phyloP scores from a whole-genome alignment of 108 stramenopile genomes.

The Fistulifera solaris region DNA sequence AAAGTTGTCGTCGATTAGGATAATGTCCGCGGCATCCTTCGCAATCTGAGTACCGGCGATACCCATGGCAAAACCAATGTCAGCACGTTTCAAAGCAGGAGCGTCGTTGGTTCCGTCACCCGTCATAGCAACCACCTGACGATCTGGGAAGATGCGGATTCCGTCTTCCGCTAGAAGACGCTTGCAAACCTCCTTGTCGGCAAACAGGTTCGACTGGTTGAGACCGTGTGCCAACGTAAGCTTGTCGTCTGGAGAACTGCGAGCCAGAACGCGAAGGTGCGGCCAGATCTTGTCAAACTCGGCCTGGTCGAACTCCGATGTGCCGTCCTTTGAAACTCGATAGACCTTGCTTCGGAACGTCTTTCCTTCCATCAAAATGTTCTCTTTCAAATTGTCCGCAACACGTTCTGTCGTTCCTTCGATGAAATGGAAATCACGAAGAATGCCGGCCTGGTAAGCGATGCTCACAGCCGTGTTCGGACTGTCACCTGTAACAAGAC shows the following conservation, averaged over 20 bases:
- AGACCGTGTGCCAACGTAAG: conserved; percentile 79
- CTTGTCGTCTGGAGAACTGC: conserved; percentile 78
- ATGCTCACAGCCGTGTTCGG: conserved; percentile 93
- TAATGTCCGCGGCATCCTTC: conserved; percentile 89
- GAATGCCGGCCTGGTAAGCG: conserved; percentile 78
- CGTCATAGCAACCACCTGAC: conserved; percentile 95
- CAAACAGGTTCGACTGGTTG: conserved; percentile 71
- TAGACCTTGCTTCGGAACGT: conserved; percentile 59
- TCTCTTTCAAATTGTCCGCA: conserved; percentile 58
- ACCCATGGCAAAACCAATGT: conserved; percentile 98
- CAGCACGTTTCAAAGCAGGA: conserved; percentile 95
- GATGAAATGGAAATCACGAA: conserved; percentile 60
- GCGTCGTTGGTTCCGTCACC: conserved; percentile 99
- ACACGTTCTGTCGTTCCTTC: conserved; percentile 44
- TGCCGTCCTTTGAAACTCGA: conserved; percentile 38
- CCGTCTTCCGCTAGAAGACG: conserved; percentile 33
- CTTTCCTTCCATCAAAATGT: conserved; percentile 79
- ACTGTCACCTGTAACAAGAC: conserved; percentile 96
- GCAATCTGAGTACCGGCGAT: conserved; percentile 97
- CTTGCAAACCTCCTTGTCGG: conserved; percentile 38
- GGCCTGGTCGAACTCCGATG: conserved; percentile 70
- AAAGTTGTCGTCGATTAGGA: conserved; percentile 95
- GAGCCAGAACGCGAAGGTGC: conserved; percentile 62
- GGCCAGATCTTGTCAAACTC: conserved; percentile 85
- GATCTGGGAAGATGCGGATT: conserved; percentile 70